Evolutionary conservation across 305 asterid genomes (phyloP), one percentile per base, ranked within the genome.

Genomic region (Stenogyne calaminthoides): DNA sequence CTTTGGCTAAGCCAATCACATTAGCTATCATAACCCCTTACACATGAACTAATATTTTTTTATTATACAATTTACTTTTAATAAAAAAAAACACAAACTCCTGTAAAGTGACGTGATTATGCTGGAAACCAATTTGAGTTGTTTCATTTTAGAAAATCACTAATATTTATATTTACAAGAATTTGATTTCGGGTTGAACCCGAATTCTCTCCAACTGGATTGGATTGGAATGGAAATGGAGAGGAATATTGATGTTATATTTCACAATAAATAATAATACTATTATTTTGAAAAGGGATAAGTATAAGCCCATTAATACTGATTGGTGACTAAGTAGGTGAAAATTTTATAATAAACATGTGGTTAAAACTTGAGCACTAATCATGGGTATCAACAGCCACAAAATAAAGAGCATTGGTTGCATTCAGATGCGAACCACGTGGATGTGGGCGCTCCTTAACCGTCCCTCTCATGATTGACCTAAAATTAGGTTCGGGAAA

Each of bases 1-100:
- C 62, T 44, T 74, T 18, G 56, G 72, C 34, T 55, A 65, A 42
- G 46, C 51, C 72, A 73, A 63, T 73, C 67, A 65, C 72, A n/a
- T 67, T 42, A 20, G 18, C 51, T 55, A 55, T 42, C 51, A 49
- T 42, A n/a, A 56, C 1, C 11, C 18, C 27, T 12, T 11, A 44
- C 10, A 52, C 29, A 55, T 47, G 55, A 47, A n/a, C 18, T 47
- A 47, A 47, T 47, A 3, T 6, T 47, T 32, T 32, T 32, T 32
- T 32, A 32, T 4, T 32, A 32, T 32, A 32, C 36, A 32, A 32
- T 32, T 37, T 37, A 37, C 8, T 37, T 37, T 9, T 37, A 37
- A 37, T 37, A 7, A 7, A 7, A 25, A 25, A 37, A 8, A 6
- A 7, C 42, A 37, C 42, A 7, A 36, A 36, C 40, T 36, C 40